Evolutionary conservation across 108 stramenopile genomes (phyloP), one percentile per base, ranked within the genome.

Genomic region (Fragilaria crotonensis): DNA sequence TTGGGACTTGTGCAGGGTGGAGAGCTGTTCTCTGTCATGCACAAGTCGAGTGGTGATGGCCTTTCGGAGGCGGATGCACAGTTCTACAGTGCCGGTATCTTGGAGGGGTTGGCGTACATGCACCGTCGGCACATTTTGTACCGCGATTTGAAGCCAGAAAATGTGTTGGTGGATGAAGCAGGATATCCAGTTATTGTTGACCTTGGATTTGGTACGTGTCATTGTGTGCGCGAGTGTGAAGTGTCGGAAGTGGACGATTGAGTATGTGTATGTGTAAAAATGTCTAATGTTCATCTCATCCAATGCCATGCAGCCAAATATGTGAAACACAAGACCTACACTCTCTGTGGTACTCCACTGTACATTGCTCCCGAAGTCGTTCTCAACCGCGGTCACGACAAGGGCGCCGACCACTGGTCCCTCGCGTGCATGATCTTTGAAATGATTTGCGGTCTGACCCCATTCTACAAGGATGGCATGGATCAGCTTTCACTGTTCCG

Each of bases 281-380:
- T n/a, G n/a, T n/a, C n/a, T n/a, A n/a, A n/a, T n/a, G n/a, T n/a
- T n/a, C n/a, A n/a, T n/a, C n/a, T n/a, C n/a, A n/a, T n/a, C n/a
- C n/a, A n/a, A n/a, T n/a, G n/a, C 17, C 19, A 59, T 9, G 47
- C 54, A 67, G 71, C 66, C 67, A 66, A 76, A 30, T 88, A 86
- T 22, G 83, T 85, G 26, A 53, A 56, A 14, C 74, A 70, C 54
- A 94, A 90, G 78, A 95, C 94, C 5, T 95, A 85, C 73, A 98
- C 97, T 0, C 81, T 98, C 23, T 98, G 97, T 64, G 97, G 97
- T 18, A 97, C 97, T 2, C 96, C 96, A 4, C 83, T 80, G 27
- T 90, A 86, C 66, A 68, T 94, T 18, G 89, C 89, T n/a, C 87
- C 87, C 14, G 88, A 95, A 54, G 79, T 85, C 29, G 54, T 76